These are phyloP conservation scores for Leucaena leucocephala DNA, from an alignment of 306 rosid species.

Conservation along the genomic window DNA sequence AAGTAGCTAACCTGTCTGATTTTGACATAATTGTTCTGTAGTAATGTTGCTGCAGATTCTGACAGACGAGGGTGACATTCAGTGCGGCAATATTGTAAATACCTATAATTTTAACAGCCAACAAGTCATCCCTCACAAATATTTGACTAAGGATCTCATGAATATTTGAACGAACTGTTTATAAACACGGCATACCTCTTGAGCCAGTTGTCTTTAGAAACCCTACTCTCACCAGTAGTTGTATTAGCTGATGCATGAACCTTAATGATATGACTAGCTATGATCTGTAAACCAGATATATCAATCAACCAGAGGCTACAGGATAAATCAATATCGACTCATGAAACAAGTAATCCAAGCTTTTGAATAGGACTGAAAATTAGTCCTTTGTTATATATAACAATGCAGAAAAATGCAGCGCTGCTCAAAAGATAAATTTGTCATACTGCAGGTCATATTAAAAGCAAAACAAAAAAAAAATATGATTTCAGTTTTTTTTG, in stretches of 20 bases:
- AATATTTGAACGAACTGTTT: not conserved
- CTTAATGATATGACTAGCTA: constrained; percentile 90
- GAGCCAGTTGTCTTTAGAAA: constrained; percentile 83
- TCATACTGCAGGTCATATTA: constrained; percentile 7
- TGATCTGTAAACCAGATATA: constrained; percentile 62
- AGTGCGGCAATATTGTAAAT: constrained; percentile 81
- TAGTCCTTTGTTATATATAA: not conserved
- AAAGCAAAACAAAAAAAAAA: constrained; percentile 2
- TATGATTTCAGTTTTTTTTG: not conserved
- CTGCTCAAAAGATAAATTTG: not conserved
- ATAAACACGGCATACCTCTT: constrained; percentile 65
- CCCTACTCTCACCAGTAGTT: constrained; percentile 56
- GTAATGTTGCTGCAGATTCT: constrained; percentile 70
- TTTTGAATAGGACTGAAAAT: constrained; percentile 22
- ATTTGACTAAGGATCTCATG: constrained; percentile 23
- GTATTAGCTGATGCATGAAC: constrained; percentile 81
- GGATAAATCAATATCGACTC: constrained; percentile 23
- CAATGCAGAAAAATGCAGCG: constrained; percentile 2
- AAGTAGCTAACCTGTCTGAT: constrained; percentile 86
- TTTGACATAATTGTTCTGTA: constrained; percentile 82
- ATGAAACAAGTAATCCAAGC: constrained; percentile 25
- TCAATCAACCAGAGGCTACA: constrained; percentile 29
- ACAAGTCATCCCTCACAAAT: constrained; percentile 33
- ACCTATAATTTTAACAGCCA: constrained; percentile 58
- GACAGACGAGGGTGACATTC: constrained; percentile 83